phyloP scores from a whole-genome alignment of 352 stramenopile genomes.

The Phytophthora fragariae region DNA sequence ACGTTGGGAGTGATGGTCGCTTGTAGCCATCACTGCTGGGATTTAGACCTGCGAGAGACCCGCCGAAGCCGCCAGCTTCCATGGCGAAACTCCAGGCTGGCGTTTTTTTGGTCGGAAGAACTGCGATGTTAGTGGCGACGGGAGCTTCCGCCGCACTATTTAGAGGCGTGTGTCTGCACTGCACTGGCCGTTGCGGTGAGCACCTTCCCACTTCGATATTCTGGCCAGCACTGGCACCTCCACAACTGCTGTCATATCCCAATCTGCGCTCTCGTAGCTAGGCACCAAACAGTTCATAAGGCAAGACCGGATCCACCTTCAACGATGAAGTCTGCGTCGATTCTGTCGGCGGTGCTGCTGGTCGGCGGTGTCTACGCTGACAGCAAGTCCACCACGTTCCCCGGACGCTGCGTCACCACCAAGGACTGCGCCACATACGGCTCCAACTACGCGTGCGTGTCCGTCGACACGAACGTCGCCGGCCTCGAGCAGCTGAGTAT shows the following conservation, averaged over 20 bases:
- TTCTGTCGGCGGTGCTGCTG: constrained; percentile 32
- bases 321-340: constrained; percentile 23
- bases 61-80: not conserved
- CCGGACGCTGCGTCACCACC: constrained; percentile 57
- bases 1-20: constrained; percentile 11
- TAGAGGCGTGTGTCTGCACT: not conserved
- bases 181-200: constrained; percentile 24
- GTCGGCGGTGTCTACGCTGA: constrained; percentile 20
- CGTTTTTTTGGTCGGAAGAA: not conserved
- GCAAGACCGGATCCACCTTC: not conserved
- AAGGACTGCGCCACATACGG: constrained; percentile 68
- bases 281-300: not conserved
- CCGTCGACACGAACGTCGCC: constrained; percentile 65
- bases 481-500: constrained; percentile 72
- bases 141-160: constrained; percentile 6
- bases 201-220: constrained; percentile 32
- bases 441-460: constrained; percentile 68
- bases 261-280: constrained; percentile 23
- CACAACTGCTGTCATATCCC: constrained; percentile 26
- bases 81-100: constrained; percentile 10
- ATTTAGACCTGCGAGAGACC: not conserved
- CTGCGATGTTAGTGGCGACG: not conserved
- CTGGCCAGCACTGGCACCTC: constrained; percentile 2
- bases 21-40: not conserved
- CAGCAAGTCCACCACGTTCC: constrained; percentile 53